phyloP scores from a whole-genome alignment of 2,329 filamentous ascomycete species.

The Tolypocladium ovalisporum region DNA sequence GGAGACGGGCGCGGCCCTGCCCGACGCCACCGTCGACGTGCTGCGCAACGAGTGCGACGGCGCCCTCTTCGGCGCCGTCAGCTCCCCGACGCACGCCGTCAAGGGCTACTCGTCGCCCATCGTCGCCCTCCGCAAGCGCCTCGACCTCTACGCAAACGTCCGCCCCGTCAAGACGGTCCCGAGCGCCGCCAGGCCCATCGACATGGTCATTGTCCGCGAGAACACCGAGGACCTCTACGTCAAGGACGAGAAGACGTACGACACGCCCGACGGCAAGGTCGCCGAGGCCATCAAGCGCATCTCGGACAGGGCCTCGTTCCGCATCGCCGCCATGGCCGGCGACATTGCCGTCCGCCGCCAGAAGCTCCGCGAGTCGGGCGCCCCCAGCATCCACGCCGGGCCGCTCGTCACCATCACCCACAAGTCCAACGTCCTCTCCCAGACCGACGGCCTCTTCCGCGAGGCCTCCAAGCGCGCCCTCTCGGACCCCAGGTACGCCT shows the following conservation, averaged over 20 bases:
- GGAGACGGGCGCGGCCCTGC: conserved; percentile 76
- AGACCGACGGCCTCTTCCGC: conserved; percentile 94
- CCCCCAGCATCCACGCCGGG: conserved; percentile 48
- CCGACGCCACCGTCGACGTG: conserved; percentile 82
- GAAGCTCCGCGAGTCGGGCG: conserved; percentile 55
- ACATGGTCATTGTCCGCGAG: conserved; percentile 96
- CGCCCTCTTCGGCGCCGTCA: conserved; percentile 91
- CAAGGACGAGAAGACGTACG: conserved; percentile 84
- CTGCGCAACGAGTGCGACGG: conserved; percentile 88
- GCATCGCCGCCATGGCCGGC: conserved; percentile 88
- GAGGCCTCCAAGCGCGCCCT: conserved; percentile 66
- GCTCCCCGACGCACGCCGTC: conserved; percentile 79
- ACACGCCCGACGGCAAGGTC: conserved; percentile 67
- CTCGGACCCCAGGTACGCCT: conserved; percentile 48
- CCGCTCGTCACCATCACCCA: conserved; percentile 92
- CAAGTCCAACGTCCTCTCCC: conserved; percentile 93
- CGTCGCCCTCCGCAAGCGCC: conserved; percentile 87
- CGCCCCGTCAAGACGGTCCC: conserved; percentile 81
- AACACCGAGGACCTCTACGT: conserved; percentile 99
- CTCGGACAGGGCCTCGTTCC: conserved; percentile 68
- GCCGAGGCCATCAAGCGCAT: conserved; percentile 98
- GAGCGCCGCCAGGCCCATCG: conserved; percentile 60
- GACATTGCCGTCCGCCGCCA: conserved; percentile 86
- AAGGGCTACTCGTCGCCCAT: conserved; percentile 95
- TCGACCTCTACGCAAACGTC: conserved; percentile 95